Evolutionary conservation across 164 flowering plant species (phyloP).

Genomic region (Platanus orientalis): DNA sequence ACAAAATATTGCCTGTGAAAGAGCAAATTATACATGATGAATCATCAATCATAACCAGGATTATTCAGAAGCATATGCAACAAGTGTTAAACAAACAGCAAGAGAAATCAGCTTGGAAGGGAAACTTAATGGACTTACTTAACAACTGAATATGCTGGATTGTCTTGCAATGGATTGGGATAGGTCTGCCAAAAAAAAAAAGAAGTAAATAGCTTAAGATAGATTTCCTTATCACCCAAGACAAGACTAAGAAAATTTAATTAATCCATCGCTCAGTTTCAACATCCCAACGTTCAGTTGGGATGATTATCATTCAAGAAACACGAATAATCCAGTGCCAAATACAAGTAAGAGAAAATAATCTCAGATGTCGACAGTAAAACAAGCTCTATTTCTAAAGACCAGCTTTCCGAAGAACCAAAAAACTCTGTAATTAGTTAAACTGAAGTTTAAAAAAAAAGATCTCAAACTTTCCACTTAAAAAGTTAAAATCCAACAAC

Average conservation of each 20-base stretch:
- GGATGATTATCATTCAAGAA: too few relatives aligned
- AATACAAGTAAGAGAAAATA: too few relatives aligned
- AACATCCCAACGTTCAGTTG: too few relatives aligned
- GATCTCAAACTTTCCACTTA: not conserved
- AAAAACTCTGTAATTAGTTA: not conserved
- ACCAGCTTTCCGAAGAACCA: not conserved
- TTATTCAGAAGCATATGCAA: not conserved
- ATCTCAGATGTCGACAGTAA: not conserved
- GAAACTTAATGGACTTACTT: conserved; percentile 45
- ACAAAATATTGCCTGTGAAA: not conserved
- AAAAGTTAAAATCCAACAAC: not conserved
- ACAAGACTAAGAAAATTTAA: too few relatives aligned
- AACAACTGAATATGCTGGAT: conserved; percentile 85
- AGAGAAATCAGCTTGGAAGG: not conserved
- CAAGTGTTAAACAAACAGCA: not conserved
- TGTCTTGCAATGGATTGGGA: conserved; percentile 70
- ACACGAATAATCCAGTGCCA: too few relatives aligned
- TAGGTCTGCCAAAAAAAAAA: conserved; percentile 44
- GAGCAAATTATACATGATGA: not conserved
- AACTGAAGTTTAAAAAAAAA: not conserved
- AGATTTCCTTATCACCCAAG: too few relatives aligned
- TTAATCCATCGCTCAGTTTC: too few relatives aligned
- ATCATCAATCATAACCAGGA: not conserved
- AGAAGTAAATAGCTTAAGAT: not conserved
- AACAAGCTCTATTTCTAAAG: not conserved